Conservation (phyloP, 805 yeast species). For the Yamadazyma endophytica region DNA sequence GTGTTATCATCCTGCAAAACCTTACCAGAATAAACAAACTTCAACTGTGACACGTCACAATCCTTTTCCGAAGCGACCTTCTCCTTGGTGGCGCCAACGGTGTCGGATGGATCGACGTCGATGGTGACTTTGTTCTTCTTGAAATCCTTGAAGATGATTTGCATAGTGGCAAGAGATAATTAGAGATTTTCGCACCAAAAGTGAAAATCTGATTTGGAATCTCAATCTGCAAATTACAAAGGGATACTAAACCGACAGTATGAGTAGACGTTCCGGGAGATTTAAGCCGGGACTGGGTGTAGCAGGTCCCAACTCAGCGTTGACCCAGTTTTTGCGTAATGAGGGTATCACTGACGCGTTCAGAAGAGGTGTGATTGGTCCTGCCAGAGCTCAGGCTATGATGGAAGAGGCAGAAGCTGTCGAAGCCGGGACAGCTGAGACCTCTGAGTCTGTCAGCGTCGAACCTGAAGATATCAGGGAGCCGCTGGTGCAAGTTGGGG, state of each 20-base stretch:
- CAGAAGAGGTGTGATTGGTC: no score
- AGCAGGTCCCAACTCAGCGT: slow-evolving; percentile 76
- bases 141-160: slow-evolving; percentile 82
- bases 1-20: slow-evolving; percentile 82
- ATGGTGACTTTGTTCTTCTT: slow-evolving; percentile 84
- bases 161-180: slow-evolving; percentile 42
- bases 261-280: no score
- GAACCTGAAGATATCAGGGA: slow-evolving; percentile 1
- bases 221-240: no score
- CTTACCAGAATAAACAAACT: slow-evolving; percentile 88
- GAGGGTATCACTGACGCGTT: slow-evolving; percentile 89
- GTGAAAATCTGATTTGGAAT: slow-evolving; percentile 3
- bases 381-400: no score
- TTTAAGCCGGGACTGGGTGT: slow-evolving; percentile 21
- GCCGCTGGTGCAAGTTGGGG: slow-evolving; percentile 1
- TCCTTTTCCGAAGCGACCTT: slow-evolving; percentile 64
- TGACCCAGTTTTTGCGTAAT: slow-evolving; percentile 81
- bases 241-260: no score
- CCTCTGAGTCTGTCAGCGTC: no score
- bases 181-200: slow-evolving; percentile 3
- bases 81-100: slow-evolving; percentile 65
- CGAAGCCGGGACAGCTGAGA: slow-evolving; percentile 6
- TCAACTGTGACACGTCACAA: slow-evolving; percentile 58
- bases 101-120: slow-evolving; percentile 66
- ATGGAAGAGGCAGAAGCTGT: slow-evolving; percentile 17